These are phyloP conservation scores for Marchantia polymorpha DNA, from an alignment of 225 moss, liverwort and hornwort species.

Conservation along the genomic window DNA sequence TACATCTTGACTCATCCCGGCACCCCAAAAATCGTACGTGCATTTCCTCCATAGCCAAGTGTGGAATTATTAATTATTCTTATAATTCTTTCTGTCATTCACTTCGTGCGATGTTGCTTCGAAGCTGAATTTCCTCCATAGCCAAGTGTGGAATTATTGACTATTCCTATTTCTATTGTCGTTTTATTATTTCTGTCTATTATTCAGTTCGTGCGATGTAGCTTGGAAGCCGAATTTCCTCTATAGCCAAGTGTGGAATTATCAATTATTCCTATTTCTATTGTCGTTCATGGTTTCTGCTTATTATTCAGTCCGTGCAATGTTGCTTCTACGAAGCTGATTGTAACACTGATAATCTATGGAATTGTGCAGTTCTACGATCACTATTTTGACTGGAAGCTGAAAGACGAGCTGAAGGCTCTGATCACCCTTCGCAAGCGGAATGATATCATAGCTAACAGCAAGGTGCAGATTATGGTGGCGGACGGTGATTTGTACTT, in stretches of 20 bases:
- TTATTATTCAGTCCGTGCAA: no score
- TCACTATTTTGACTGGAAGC: constrained; percentile 82
- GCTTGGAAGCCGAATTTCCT: neutral
- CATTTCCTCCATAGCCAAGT: neutral
- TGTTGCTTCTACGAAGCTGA: no score
- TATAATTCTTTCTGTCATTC: no score
- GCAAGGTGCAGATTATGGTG: constrained; percentile 48
- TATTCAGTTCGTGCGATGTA: no score
- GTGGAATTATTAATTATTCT: no score
- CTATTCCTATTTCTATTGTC: no score
- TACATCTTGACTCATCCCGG: constrained; percentile 76
- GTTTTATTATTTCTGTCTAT: no score
- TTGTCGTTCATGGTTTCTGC: no score
- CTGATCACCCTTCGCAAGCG: constrained; percentile 53
- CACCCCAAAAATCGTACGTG: constrained; percentile 71
- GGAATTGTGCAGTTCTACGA: constrained; percentile 40
- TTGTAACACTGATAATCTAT: neutral
- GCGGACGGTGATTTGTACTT: constrained; percentile 74
- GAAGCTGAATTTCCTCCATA: neutral
- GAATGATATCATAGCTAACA: constrained; percentile 64
- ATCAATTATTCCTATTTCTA: no score
- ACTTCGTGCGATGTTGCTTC: no score
- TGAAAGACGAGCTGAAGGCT: constrained; percentile 53
- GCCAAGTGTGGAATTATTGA: neutral
- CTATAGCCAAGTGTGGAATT: neutral